Conservation (phyloP, 179 eudicot genomes). For the Beta corolliflora region DNA sequence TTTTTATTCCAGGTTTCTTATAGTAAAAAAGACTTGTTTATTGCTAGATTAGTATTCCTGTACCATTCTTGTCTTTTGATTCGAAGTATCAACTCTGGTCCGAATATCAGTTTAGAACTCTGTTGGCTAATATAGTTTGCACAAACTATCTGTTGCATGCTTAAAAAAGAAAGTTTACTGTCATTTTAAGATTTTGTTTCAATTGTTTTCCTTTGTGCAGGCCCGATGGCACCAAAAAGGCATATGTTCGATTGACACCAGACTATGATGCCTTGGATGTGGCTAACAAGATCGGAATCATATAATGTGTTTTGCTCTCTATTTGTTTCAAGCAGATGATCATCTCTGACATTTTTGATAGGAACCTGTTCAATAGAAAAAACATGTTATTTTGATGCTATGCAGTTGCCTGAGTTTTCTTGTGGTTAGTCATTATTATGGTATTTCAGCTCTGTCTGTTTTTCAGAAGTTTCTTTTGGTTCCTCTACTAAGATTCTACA, state of each 20-base stretch:
- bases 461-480: background rate
- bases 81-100: too few relatives aligned
- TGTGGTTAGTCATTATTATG: background rate
- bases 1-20: too few relatives aligned
- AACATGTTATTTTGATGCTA: constrained; percentile 1
- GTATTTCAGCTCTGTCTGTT: background rate
- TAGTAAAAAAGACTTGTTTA: too few relatives aligned
- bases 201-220: constrained; percentile 17
- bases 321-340: constrained; percentile 7
- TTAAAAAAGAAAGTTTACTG: background rate
- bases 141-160: background rate
- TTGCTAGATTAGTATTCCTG: too few relatives aligned
- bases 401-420: background rate
- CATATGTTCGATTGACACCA: constrained; percentile 53
- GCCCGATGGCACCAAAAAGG: constrained; percentile 45
- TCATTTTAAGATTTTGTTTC: background rate
- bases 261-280: constrained; percentile 57
- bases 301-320: constrained; percentile 9
- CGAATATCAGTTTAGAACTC: too few relatives aligned
- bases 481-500: background rate
- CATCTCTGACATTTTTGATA: constrained; percentile 24
- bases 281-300: constrained; percentile 54
- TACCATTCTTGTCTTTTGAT: too few relatives aligned
- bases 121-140: background rate
- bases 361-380: constrained; percentile 1